Percentiles rank a stretch among this genome's conserved stretches.
Conservation (phyloP, 169 alveolate genomes). For the Plasmodium gonderi region DNA sequence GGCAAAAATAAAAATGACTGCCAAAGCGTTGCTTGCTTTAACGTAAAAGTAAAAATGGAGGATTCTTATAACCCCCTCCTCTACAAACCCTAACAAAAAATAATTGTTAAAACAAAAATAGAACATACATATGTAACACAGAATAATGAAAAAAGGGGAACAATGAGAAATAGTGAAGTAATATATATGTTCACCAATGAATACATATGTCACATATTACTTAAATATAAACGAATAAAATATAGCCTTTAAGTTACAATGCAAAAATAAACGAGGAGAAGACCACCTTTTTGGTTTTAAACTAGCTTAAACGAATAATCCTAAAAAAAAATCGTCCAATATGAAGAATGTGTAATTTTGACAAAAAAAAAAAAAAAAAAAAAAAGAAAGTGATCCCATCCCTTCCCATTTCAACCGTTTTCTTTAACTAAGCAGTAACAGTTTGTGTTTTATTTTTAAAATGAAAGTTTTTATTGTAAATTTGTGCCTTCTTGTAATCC, state of each 20-base stretch:
- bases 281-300: not conserved
- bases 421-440: too few relatives aligned
- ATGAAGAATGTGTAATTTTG: not conserved
- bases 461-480: not conserved
- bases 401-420: too few relatives aligned
- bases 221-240: too few relatives aligned
- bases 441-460: not conserved
- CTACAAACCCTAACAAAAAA: too few relatives aligned
- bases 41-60: not conserved
- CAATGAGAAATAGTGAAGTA: not conserved
- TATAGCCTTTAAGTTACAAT: not conserved
- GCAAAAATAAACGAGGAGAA: too few relatives aligned
- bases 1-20: not conserved
- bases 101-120: not conserved
- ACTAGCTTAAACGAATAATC: not conserved
- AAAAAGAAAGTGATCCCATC: not conserved
- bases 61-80: too few relatives aligned
- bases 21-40: not conserved
- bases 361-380: too few relatives aligned
- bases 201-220: too few relatives aligned
- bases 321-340: not conserved
- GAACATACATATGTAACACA: not conserved
- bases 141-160: not conserved
- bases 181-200: too few relatives aligned
- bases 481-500: not conserved